phyloP scores from a whole-genome alignment of 257 asterid species.

The Solanum lycopersicoides region DNA sequence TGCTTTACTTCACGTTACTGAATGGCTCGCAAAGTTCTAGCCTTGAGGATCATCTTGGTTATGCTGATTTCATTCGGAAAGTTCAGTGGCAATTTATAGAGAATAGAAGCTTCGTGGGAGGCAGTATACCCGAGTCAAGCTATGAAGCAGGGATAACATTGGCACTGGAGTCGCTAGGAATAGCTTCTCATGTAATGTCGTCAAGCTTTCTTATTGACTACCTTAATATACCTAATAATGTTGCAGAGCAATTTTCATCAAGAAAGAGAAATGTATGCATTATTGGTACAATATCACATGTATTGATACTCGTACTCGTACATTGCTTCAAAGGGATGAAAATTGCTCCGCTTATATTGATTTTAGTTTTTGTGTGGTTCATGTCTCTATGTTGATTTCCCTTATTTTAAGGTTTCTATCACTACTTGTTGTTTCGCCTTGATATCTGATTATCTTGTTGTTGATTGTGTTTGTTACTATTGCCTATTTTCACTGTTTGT shows the following conservation, averaged over 20 bases:
- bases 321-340: background rate
- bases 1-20: slow-evolving; percentile 43
- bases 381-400: background rate
- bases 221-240: background rate
- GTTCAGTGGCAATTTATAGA: slow-evolving; percentile 37
- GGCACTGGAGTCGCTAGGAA: slow-evolving; percentile 59
- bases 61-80: slow-evolving; percentile 29
- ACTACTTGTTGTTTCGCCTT: background rate
- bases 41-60: slow-evolving; percentile 52
- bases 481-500: background rate
- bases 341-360: background rate
- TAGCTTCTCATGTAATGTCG: slow-evolving; percentile 33
- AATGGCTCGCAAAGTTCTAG: slow-evolving; percentile 34
- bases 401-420: background rate
- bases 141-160: slow-evolving; percentile 61
- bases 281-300: background rate
- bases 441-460: background rate
- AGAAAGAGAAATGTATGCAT: background rate
- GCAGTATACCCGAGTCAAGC: slow-evolving; percentile 36
- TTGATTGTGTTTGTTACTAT: background rate
- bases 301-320: background rate
- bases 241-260: background rate
- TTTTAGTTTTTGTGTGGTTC: background rate
- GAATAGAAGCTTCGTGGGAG: slow-evolving; percentile 23
- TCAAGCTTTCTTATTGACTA: background rate